Evolutionary conservation across 352 stramenopile genomes (phyloP).

Genomic region (Aphanomyces euteiches): DNA sequence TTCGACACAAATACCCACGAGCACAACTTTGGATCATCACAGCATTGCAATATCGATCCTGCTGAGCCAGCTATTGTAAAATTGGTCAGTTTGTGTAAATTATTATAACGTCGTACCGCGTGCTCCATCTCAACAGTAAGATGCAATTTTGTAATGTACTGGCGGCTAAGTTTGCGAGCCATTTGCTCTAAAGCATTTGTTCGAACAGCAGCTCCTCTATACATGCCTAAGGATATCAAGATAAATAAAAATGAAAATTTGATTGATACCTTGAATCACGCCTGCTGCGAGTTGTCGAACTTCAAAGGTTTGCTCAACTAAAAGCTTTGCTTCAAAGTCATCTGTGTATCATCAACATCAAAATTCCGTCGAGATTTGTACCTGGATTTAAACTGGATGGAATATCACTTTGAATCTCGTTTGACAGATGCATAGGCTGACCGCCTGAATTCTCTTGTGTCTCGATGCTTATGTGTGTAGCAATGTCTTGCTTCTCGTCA

Average conservation of each 20-base stretch:
- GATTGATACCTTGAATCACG: slow-evolving; percentile 20
- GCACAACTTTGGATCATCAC: neutral
- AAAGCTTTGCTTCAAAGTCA: neutral
- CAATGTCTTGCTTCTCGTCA: no score
- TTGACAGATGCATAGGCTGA: no score
- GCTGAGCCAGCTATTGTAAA: neutral
- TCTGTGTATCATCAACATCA: neutral
- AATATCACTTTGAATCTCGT: no score
- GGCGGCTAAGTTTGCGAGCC: slow-evolving; percentile 47
- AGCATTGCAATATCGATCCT: neutral
- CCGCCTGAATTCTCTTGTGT: no score
- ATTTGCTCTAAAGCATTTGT: slow-evolving; percentile 31
- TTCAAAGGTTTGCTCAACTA: slow-evolving; percentile 6
- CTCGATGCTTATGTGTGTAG: no score
- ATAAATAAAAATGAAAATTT: neutral
- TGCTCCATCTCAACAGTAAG: slow-evolving; percentile 41
- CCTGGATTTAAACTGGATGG: no score
- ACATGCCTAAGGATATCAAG: neutral
- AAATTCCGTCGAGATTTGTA: no score
- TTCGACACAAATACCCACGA: neutral
- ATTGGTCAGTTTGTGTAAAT: neutral
- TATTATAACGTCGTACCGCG: slow-evolving; percentile 35
- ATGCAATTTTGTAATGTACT: slow-evolving; percentile 62
- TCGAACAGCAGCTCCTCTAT: slow-evolving; percentile 34
- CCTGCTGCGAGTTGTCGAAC: slow-evolving; percentile 15